Evolutionary conservation across 2,329 filamentous ascomycete genomes (phyloP).

Genomic region (Hymenoscyphus occultus): DNA sequence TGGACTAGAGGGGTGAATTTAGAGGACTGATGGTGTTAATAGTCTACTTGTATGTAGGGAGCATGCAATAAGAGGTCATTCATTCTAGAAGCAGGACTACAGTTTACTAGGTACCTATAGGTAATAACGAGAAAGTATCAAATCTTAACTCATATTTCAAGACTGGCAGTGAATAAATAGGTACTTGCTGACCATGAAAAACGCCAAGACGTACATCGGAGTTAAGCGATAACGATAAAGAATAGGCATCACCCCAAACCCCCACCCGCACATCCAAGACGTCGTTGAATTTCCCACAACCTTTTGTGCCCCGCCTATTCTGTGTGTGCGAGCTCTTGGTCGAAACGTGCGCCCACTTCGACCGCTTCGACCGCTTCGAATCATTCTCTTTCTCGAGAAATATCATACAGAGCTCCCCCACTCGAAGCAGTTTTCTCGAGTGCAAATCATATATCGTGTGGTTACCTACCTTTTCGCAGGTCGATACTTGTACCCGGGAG

Average conservation of each 20-base stretch:
- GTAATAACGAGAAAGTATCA: no score
- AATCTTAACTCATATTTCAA: no score
- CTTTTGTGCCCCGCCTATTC: background rate
- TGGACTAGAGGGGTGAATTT: no score
- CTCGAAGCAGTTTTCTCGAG: background rate
- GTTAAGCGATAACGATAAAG: background rate
- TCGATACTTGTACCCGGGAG: background rate
- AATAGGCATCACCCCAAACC: background rate
- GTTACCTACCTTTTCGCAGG: background rate
- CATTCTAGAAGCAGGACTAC: no score
- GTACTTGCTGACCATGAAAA: no score
- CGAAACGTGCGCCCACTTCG: slow-evolving; percentile 2
- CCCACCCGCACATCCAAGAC: background rate
- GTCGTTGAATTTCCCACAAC: background rate
- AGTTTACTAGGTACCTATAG: no score
- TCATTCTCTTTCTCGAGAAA: background rate
- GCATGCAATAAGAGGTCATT: no score
- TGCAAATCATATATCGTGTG: background rate
- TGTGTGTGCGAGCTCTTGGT: background rate
- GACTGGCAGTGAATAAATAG: no score
- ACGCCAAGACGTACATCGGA: no score
- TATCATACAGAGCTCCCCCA: background rate
- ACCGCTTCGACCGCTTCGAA: background rate
- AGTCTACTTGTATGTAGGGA: no score
- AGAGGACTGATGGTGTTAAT: no score